phyloP scores from a whole-genome alignment of 139 green algal genomes.

The Coccomyxa sp. region DNA sequence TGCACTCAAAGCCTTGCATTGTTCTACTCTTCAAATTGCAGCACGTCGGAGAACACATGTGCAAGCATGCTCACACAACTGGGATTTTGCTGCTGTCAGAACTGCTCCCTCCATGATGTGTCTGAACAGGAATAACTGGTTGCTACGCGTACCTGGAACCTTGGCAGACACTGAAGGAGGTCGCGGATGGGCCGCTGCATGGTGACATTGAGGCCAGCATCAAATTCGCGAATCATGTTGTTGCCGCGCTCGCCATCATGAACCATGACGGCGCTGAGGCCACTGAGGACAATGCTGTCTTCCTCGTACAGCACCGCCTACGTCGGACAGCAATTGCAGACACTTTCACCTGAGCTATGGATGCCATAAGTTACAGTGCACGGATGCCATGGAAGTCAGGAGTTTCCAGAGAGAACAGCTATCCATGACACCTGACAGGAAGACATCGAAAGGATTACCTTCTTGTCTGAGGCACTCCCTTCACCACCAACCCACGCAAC shows the following conservation, averaged over 20 bases:
- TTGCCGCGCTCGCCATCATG: constrained; percentile 19
- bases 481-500: constrained; percentile 47
- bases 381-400: too few species aligned
- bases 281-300: constrained; percentile 36
- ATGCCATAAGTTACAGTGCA: too few species aligned
- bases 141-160: not conserved
- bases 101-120: too few species aligned
- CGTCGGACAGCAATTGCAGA: not conserved
- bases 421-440: too few species aligned
- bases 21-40: not conserved
- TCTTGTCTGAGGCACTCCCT: constrained; percentile 15
- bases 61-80: not conserved
- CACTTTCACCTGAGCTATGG: not conserved
- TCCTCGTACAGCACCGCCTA: constrained; percentile 34
- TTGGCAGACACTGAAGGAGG: constrained; percentile 8
- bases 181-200: constrained; percentile 46
- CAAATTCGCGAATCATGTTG: constrained; percentile 63
- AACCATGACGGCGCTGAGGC: constrained; percentile 38
- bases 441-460: not conserved
- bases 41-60: not conserved
- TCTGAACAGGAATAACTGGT: not conserved
- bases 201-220: constrained; percentile 22
- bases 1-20: not conserved
- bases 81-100: not conserved
- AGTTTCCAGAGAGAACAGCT: too few species aligned